Conservation (phyloP, 2,329 filamentous ascomycete species). For the Diaporthe amygdali region DNA sequence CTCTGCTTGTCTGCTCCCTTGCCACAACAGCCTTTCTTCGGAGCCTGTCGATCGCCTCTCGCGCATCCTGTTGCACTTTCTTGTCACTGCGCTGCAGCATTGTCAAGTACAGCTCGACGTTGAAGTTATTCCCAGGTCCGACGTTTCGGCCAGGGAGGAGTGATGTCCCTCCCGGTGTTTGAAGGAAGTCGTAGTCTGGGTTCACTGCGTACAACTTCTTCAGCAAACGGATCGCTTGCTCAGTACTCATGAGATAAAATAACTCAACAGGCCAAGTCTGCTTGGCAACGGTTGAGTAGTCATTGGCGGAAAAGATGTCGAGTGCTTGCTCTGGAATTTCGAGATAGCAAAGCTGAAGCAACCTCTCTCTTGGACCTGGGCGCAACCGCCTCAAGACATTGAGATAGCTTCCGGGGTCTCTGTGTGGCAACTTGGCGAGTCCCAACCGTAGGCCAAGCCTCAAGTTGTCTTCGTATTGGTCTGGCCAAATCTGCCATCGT, state of each 20-base stretch:
- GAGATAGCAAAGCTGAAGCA: conserved; percentile 12
- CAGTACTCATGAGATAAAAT: not conserved
- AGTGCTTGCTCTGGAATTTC: not conserved
- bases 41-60: not conserved
- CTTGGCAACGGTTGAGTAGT: not conserved
- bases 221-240: not conserved
- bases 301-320: not conserved
- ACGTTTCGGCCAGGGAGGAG: not conserved
- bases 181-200: conserved; percentile 2
- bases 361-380: not conserved
- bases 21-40: conserved; percentile 6
- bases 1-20: conserved; percentile 11
- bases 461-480: conserved; percentile 3
- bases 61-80: not conserved
- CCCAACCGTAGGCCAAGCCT: not conserved
- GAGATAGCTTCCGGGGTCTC: not conserved
- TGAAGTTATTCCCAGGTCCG: conserved; percentile 8
- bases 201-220: conserved; percentile 12
- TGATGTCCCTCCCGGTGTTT: not conserved
- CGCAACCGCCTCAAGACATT: not conserved
- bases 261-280: not conserved
- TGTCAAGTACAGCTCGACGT: conserved; percentile 16
- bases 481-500: conserved; percentile 6
- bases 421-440: not conserved
- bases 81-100: not conserved